Percentiles rank a stretch among this genome's conserved stretches.
phyloP scores from a whole-genome alignment of 169 alveolate species.

The Plasmodium coatneyi region DNA sequence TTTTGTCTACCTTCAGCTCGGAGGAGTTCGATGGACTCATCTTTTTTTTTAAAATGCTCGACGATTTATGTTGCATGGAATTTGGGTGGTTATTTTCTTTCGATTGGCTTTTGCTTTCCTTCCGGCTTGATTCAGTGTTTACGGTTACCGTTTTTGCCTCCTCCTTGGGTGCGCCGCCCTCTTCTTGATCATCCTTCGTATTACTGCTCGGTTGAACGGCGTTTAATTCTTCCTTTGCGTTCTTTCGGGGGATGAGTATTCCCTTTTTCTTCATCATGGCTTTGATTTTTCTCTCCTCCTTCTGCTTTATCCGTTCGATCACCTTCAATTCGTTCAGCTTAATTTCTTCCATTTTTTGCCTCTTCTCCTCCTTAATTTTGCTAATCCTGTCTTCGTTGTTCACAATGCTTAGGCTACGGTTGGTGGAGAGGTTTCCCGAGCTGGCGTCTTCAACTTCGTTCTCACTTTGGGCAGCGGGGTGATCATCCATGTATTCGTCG shows the following conservation, averaged over 20 bases:
- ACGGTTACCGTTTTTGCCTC: not conserved
- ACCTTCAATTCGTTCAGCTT: conserved; percentile 58
- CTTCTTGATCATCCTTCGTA: not conserved
- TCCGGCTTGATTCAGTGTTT: not conserved
- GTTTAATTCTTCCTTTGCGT: not conserved
- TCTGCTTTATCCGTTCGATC: conserved; percentile 53
- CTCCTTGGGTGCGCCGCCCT: not conserved
- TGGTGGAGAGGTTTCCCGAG: not conserved
- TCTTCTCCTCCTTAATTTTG: conserved; percentile 26
- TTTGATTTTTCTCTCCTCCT: conserved; percentile 60
- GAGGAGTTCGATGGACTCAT: conserved; percentile 14
- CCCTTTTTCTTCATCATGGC: conserved; percentile 42
- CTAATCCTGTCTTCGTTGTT: conserved; percentile 19
- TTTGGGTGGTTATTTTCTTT: not conserved
- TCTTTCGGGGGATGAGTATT: not conserved
- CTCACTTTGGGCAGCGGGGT: not conserved
- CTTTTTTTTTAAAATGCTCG: conserved; percentile 64
- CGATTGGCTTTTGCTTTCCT: not conserved
- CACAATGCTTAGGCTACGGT: conserved; percentile 7
- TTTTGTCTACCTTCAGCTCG: conserved; percentile 15
- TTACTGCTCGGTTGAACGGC: not conserved
- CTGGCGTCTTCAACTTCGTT: not conserved
- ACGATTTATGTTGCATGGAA: conserved; percentile 18
- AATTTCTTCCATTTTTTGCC: conserved; percentile 52
- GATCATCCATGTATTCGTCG: not conserved